Evolutionary conservation across 805 yeast genomes (phyloP), one percentile per base, ranked within the genome.

Genomic region (Nakazawaea ernobii): DNA sequence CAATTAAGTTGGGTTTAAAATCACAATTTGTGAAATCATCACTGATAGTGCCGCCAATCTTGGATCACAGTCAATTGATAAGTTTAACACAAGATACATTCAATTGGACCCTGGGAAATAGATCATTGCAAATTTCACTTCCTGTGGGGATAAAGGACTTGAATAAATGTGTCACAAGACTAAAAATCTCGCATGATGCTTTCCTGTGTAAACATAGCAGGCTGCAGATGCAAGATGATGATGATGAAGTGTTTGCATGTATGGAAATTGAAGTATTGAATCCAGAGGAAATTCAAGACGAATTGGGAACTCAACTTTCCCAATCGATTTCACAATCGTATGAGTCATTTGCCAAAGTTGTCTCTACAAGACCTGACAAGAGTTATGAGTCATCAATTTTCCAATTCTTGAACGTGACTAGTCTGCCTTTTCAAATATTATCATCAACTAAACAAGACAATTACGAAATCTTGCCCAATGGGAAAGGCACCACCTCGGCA

Each of bases 381-480:
- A 20, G 10, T 7, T 28, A 32, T 9, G 10, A 41, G 20, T 32
- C 29, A 20, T 13, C 17, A 7, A 6, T 2, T 17, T 32, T 41
- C 30, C 37, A 35, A 42, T 42, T 42, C 11, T 28, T 35, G 7
- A n/a, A 33, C 6, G 39, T 35, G 14, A 24, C n/a, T 7, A 42
- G 45, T 35, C 33, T 42, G 39, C 45, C 45, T 4, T 39, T 35
- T 2, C 27, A 24, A 24, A 17, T 33, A 14, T 3, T 14, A n/a
- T n/a, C n/a, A n/a, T n/a, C n/a, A 17, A 20, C 43, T 44, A 6
- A 9, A 30, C n/a, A 57, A 61, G 62, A 48, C 6, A 8, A 35
- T 53, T 26, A 60, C 59, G 1, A 53, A 47, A 42, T 15, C 39
- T 30, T 10, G 11, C 4, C 20, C 6, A 35, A 37, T 30, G 17